Evolutionary conservation across 2,329 filamentous ascomycete genomes (phyloP).

Genomic region (Aspergillus tanneri): DNA sequence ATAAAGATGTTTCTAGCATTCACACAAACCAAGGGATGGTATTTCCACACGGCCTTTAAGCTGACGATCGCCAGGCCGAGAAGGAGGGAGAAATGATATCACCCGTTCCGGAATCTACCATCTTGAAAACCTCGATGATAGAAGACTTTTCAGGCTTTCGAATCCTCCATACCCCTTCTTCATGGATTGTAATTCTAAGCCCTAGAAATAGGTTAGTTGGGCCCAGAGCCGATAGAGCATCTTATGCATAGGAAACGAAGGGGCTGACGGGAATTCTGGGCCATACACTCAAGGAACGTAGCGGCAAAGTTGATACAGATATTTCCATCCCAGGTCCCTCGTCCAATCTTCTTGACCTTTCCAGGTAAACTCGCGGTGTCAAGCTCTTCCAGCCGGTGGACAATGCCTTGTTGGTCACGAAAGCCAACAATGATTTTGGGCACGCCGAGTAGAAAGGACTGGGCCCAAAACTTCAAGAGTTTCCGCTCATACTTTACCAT

Average conservation of each 20-base stretch:
- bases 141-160: slow-evolving; percentile 61
- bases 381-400: slow-evolving; percentile 73
- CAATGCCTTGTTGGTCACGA: slow-evolving; percentile 68
- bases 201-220: slow-evolving; percentile 46
- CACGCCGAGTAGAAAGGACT: slow-evolving; percentile 90
- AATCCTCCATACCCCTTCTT: slow-evolving; percentile 80
- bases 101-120: slow-evolving; percentile 73
- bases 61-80: slow-evolving; percentile 61
- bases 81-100: slow-evolving; percentile 76
- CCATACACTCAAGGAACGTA: slow-evolving; percentile 71
- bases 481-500: slow-evolving; percentile 80
- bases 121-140: slow-evolving; percentile 69
- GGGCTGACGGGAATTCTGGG: background rate
- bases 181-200: slow-evolving; percentile 58
- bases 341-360: slow-evolving; percentile 66
- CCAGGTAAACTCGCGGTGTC: slow-evolving; percentile 76
- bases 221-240: background rate
- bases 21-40: background rate
- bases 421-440: slow-evolving; percentile 91
- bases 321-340: slow-evolving; percentile 82
- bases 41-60: slow-evolving; percentile 5
- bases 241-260: background rate
- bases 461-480: slow-evolving; percentile 93
- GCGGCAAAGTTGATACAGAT: slow-evolving; percentile 88
- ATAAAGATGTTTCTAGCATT: too few species aligned